Percentiles rank a stretch among this genome's conserved stretches.
Conservation (phyloP, 495 filamentous ascomycete species). For the Filosporella fistucella region DNA sequence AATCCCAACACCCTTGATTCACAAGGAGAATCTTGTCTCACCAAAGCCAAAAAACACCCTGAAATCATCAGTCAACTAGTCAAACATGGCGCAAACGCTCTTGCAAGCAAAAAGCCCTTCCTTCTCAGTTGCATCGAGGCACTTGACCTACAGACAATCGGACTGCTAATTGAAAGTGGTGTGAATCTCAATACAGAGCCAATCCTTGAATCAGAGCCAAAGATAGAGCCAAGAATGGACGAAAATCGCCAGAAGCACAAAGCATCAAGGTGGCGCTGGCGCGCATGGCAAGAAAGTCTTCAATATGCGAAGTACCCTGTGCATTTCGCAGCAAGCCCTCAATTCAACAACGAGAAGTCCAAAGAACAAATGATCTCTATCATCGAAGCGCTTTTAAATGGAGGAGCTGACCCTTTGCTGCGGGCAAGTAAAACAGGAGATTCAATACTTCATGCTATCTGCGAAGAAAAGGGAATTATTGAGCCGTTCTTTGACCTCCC, state of each 20-base stretch:
- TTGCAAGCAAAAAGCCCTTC: conserved; percentile 4
- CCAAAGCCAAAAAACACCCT: conserved; percentile 32
- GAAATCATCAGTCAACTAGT: conserved; percentile 29
- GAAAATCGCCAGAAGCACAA: too few relatives aligned
- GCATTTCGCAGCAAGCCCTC: conserved; percentile 3
- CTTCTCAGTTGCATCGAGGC: conserved; percentile 11
- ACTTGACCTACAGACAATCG: conserved; percentile 3
- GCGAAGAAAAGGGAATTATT: conserved; percentile 1
- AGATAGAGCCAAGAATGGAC: too few relatives aligned
- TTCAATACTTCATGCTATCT: conserved; percentile 2
- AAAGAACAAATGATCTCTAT: background rate
- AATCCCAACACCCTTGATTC: conserved; percentile 32
- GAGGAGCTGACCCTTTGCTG: conserved; percentile 1
- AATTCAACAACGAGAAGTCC: background rate
- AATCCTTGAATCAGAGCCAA: background rate
- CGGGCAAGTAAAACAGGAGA: too few relatives aligned
- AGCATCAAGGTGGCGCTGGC: too few relatives aligned
- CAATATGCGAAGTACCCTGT: conserved; percentile 1
- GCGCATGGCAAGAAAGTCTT: background rate
- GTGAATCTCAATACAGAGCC: background rate
- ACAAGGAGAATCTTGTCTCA: conserved; percentile 19
- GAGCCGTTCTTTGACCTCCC: conserved; percentile 5
- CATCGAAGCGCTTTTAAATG: background rate
- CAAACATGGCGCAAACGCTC: conserved; percentile 20
- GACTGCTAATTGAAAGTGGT: conserved; percentile 16